phyloP scores from a whole-genome alignment of 257 asterid species.

The Solanum chmielewskii region DNA sequence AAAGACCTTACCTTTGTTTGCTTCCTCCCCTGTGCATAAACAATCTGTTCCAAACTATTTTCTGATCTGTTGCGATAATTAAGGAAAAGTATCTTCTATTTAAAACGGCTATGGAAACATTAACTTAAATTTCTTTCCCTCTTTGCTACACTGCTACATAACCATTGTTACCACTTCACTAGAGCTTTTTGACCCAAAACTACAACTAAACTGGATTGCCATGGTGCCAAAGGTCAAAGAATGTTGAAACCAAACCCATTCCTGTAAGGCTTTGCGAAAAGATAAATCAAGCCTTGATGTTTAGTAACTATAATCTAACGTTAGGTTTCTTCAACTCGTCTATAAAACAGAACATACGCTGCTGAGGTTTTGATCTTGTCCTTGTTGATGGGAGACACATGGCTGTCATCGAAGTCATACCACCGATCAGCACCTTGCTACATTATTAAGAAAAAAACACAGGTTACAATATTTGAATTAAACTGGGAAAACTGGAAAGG shows the following conservation, averaged over 20 bases:
- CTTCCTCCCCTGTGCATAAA: neutral
- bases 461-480: neutral
- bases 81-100: neutral
- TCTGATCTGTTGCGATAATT: slow-evolving; percentile 1
- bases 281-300: slow-evolving; percentile 9
- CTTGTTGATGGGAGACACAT: slow-evolving; percentile 54
- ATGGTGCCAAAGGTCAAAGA: slow-evolving; percentile 27
- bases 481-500: neutral
- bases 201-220: slow-evolving; percentile 3
- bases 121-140: neutral
- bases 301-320: slow-evolving; percentile 20
- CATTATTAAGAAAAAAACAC: slow-evolving; percentile 5
- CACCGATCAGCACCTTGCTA: slow-evolving; percentile 77
- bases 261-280: slow-evolving; percentile 5
- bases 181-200: neutral
- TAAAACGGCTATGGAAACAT: neutral
- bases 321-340: slow-evolving; percentile 56
- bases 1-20: neutral
- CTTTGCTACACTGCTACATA: neutral
- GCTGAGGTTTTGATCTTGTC: slow-evolving; percentile 85
- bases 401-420: slow-evolving; percentile 91
- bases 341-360: slow-evolving; percentile 75
- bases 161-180: neutral
- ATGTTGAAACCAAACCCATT: slow-evolving; percentile 12
- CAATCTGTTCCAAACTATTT: neutral